A percentile compares a stretch with the other conserved stretches of the same genome.
Conservation (phyloP, 192 early-diverging fungal species). For the Diversispora epigaea region DNA sequence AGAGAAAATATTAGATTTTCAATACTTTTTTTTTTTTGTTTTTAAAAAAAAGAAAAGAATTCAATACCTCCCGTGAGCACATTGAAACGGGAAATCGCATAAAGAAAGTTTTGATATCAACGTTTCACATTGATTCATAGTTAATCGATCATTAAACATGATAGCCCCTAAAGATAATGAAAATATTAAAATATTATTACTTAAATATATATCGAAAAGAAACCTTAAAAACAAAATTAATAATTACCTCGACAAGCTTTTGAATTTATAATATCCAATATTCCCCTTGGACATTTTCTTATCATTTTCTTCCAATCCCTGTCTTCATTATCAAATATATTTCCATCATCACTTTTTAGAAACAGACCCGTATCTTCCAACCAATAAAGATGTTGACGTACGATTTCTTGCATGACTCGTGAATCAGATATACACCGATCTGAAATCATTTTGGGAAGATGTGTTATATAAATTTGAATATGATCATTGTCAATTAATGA, state of each 20-base stretch:
- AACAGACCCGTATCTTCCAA: conserved; percentile 41
- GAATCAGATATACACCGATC: conserved; percentile 61
- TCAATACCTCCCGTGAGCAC: conserved; percentile 52
- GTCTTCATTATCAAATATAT: background rate
- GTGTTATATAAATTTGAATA: conserved; percentile 35
- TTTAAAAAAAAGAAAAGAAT: background rate
- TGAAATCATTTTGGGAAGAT: conserved; percentile 57
- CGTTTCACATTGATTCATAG: conserved; percentile 45
- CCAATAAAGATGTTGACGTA: conserved; percentile 49
- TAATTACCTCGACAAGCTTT: conserved; percentile 65
- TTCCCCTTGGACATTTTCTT: conserved; percentile 56
- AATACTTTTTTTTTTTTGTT: background rate
- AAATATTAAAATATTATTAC: background rate
- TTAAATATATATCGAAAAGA: background rate
- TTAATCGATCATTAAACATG: conserved; percentile 71
- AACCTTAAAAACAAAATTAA: background rate
- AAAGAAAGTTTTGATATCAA: conserved; percentile 53
- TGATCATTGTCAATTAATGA: conserved; percentile 27
- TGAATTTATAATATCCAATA: conserved; percentile 70
- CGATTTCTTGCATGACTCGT: conserved; percentile 47
- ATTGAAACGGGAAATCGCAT: conserved; percentile 67
- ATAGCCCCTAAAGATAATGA: conserved; percentile 53
- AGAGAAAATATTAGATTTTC: too few species aligned
- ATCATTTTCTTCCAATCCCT: conserved; percentile 32
- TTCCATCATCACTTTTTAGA: background rate